phyloP scores from a whole-genome alignment of 768 basidiomycete genomes.

The Gelatoporia subvermispora region DNA sequence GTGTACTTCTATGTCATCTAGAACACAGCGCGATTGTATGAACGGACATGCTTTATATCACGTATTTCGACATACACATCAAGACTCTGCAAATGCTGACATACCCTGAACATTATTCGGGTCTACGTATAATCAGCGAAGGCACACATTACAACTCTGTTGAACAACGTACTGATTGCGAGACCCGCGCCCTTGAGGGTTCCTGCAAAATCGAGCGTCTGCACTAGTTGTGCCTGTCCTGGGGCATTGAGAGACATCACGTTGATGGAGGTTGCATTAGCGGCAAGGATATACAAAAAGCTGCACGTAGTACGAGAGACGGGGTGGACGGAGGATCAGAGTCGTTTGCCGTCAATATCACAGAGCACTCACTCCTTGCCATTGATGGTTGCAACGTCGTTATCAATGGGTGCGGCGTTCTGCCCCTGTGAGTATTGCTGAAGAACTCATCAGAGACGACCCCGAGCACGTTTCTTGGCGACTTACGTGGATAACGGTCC shows the following conservation, averaged over 20 bases:
- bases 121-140: not conserved
- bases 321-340: not conserved
- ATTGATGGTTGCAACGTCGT: slow-evolving; percentile 15
- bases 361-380: slow-evolving; percentile 21
- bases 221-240: slow-evolving; percentile 14
- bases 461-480: too few relatives aligned
- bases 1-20: too few relatives aligned
- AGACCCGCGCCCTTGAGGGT: slow-evolving; percentile 11
- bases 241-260: slow-evolving; percentile 17
- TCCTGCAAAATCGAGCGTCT: slow-evolving; percentile 8
- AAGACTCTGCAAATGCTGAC: slow-evolving; percentile 4
- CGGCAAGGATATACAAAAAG: slow-evolving; percentile 19
- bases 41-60: too few relatives aligned
- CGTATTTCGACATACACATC: too few relatives aligned
- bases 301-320: not conserved
- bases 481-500: slow-evolving; percentile 38
- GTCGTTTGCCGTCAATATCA: too few relatives aligned
- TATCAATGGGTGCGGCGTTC: slow-evolving; percentile 16
- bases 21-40: too few relatives aligned
- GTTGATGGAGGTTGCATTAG: slow-evolving; percentile 13
- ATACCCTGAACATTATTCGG: slow-evolving; percentile 18
- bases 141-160: not conserved
- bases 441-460: not conserved
- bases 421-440: slow-evolving; percentile 20
- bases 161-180: slow-evolving; percentile 8